Percentiles rank a stretch among this genome's conserved stretches.
Evolutionary conservation across 2,329 filamentous ascomycete genomes (phyloP).

Genomic region (Triangularia setosa): DNA sequence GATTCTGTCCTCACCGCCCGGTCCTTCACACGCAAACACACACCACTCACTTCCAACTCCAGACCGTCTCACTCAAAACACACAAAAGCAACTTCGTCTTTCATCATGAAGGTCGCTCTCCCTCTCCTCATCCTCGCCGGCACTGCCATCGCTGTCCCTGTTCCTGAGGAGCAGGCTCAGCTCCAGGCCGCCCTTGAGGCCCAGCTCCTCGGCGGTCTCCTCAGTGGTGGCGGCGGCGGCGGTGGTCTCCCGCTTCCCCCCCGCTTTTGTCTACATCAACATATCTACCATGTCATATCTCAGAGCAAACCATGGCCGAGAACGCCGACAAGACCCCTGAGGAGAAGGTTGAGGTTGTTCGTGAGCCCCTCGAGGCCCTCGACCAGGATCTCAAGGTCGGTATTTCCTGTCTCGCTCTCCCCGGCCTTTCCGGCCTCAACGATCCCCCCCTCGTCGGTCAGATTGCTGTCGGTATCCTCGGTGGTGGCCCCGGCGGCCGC

Average conservation of each 20-base stretch:
- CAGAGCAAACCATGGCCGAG: slow-evolving; percentile 16
- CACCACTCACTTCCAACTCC: neutral
- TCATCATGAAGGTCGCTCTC: slow-evolving; percentile 24
- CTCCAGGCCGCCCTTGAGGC: neutral
- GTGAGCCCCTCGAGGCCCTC: slow-evolving; percentile 14
- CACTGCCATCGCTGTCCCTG: slow-evolving; percentile 19
- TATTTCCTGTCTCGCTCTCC: slow-evolving; percentile 9
- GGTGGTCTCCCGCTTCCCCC: neutral
- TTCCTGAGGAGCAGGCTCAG: slow-evolving; percentile 9
- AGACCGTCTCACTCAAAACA: neutral
- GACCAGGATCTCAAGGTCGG: slow-evolving; percentile 10
- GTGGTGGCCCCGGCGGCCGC: slow-evolving; percentile 3
- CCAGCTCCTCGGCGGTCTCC: slow-evolving; percentile 1
- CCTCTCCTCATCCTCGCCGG: slow-evolving; percentile 18
- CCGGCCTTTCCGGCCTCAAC: neutral
- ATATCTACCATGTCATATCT: neutral
- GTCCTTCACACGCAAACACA: neutral
- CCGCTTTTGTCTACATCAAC: neutral
- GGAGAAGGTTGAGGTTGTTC: slow-evolving; percentile 8
- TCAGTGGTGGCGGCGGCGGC: neutral
- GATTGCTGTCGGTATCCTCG: neutral
- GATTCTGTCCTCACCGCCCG: neutral
- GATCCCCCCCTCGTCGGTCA: slow-evolving; percentile 1
- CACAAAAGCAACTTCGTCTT: neutral
- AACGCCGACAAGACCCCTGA: slow-evolving; percentile 7